Percentiles rank a stretch among this genome's conserved stretches.
phyloP scores from a whole-genome alignment of 1,284 basidiomycete species.

The Microbotryomycetes sp. region DNA sequence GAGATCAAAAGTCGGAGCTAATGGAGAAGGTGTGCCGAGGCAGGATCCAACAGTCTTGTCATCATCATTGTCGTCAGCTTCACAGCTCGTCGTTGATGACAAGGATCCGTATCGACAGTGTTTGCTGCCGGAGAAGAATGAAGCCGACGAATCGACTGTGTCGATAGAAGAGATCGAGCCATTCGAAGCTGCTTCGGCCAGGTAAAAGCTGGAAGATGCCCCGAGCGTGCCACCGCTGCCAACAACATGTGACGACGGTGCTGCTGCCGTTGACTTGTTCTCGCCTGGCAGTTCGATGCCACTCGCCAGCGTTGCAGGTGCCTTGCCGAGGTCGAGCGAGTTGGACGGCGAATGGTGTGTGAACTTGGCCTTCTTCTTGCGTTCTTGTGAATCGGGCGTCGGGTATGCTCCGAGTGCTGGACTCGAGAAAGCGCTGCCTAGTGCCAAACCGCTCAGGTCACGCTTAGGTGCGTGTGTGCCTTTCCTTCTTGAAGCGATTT shows the following conservation, averaged over 20 bases:
- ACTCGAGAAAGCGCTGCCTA: slow-evolving; percentile 23
- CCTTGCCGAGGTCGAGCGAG: background rate
- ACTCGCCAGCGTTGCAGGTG: background rate
- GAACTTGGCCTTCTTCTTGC: slow-evolving; percentile 24
- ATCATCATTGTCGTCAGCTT: background rate
- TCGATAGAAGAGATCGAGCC: slow-evolving; percentile 3
- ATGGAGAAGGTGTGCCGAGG: slow-evolving; percentile 14
- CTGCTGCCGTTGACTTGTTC: background rate
- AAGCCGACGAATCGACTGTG: slow-evolving; percentile 9
- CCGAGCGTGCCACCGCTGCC: background rate
- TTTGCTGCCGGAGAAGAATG: slow-evolving; percentile 1
- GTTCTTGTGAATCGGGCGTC: slow-evolving; percentile 4
- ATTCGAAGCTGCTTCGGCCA: background rate
- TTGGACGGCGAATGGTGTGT: background rate
- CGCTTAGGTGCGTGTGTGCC: background rate
- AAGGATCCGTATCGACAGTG: background rate
- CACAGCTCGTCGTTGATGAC: background rate
- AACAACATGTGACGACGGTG: too few species aligned
- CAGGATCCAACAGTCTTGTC: background rate
- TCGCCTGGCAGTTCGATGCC: background rate
- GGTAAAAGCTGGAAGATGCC: slow-evolving; percentile 3
- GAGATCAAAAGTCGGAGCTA: slow-evolving; percentile 19
- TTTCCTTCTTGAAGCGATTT: background rate
- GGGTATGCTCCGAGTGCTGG: slow-evolving; percentile 18
- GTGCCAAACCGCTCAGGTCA: slow-evolving; percentile 1